Percentiles rank a stretch among this genome's conserved stretches.
These are phyloP conservation scores for Thelephora terrestris DNA, from an alignment of 1,284 basidiomycete species.

Conservation along the genomic window DNA sequence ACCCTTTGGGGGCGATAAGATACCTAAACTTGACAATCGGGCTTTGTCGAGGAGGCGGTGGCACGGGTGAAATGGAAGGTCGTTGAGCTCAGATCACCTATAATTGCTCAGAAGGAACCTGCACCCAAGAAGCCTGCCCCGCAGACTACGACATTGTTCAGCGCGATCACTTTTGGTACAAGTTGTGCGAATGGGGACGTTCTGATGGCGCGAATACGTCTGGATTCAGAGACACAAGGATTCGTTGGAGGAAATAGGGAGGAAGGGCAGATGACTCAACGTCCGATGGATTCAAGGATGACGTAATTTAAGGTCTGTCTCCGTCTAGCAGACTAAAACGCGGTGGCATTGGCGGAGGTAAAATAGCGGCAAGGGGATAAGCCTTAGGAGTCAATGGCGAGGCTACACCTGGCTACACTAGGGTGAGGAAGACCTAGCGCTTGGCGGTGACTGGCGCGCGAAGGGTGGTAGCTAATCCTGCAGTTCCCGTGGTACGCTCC, in stretches of 20 bases:
- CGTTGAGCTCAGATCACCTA: not conserved
- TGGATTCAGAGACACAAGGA: not conserved
- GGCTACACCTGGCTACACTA: too few relatives aligned
- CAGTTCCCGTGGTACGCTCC: too few relatives aligned
- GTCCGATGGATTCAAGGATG: not conserved
- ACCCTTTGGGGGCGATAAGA: constrained; percentile 9
- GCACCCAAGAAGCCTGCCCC: constrained; percentile 59
- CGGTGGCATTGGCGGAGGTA: too few relatives aligned
- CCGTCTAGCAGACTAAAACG: not conserved
- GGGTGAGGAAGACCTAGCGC: too few relatives aligned
- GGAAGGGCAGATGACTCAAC: not conserved
- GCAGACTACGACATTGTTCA: constrained; percentile 46
- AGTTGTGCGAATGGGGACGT: too few relatives aligned
- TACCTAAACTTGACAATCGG: constrained; percentile 11
- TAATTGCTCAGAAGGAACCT: constrained; percentile 4
- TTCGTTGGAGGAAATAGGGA: not conserved
- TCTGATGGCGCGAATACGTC: not conserved
- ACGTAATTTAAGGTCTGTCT: not conserved
- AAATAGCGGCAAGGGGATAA: too few relatives aligned
- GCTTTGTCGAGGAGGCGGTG: constrained; percentile 20
- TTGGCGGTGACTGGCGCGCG: too few relatives aligned
- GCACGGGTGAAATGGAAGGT: constrained; percentile 37
- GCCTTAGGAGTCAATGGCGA: too few relatives aligned
- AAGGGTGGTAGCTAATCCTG: too few relatives aligned
- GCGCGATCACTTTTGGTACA: not conserved